Evolutionary conservation across 2,329 filamentous ascomycete genomes (phyloP).

Genomic region (Colletotrichum tanaceti): DNA sequence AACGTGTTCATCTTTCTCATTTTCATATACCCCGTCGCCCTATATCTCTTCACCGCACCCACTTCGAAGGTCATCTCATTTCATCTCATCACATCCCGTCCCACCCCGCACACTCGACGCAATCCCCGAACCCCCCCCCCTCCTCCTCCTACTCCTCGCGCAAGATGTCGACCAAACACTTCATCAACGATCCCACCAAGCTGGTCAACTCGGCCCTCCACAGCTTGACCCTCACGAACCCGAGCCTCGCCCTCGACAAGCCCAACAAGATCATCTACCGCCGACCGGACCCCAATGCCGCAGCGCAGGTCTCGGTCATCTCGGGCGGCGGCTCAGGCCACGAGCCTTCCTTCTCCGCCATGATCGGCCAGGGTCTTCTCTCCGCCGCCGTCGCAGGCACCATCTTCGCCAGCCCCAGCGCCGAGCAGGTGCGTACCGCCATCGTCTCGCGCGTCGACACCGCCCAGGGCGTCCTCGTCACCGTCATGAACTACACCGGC

Average conservation of each 20-base stretch:
- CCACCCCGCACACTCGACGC: conserved; percentile 1
- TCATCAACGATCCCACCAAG: conserved; percentile 84
- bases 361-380: conserved; percentile 80
- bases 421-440: conserved; percentile 79
- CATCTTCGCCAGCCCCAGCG: conserved; percentile 80
- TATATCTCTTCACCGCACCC: not conserved
- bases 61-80: not conserved
- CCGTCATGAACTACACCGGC: conserved; percentile 95
- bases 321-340: conserved; percentile 89
- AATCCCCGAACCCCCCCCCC: not conserved
- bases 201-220: conserved; percentile 82
- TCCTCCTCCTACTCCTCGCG: not conserved
- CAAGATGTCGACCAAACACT: conserved; percentile 77
- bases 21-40: not conserved
- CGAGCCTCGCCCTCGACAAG: conserved; percentile 80
- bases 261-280: conserved; percentile 88
- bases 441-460: conserved; percentile 72
- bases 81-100: conserved; percentile 4
- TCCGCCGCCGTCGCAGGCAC: conserved; percentile 83
- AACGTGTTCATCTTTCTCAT: not conserved
- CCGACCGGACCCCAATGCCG: conserved; percentile 60
- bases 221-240: conserved; percentile 85
- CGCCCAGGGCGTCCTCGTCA: conserved; percentile 82
- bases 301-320: conserved; percentile 78
- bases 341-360: conserved; percentile 82